These are phyloP conservation scores for Parsonsia alboflavescens DNA, from an alignment of 257 asterid species.

Conservation along the genomic window DNA sequence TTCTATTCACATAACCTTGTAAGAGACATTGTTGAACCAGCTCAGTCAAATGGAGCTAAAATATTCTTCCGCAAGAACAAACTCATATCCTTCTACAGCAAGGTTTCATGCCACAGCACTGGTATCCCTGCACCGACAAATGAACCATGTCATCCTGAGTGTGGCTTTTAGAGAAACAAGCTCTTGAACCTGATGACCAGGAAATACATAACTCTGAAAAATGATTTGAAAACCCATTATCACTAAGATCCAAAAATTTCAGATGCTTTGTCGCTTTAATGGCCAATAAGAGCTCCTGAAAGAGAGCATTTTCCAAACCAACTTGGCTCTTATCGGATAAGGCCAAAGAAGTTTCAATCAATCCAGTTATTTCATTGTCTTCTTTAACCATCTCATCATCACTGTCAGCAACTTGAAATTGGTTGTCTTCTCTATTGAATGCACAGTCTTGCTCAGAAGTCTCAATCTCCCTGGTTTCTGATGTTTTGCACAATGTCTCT, in stretches of 20 bases:
- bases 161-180: slow-evolving; percentile 45
- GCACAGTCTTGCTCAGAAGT: slow-evolving; percentile 23
- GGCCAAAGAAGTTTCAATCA: slow-evolving; percentile 12
- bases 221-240: slow-evolving; percentile 51
- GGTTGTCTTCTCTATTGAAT: slow-evolving; percentile 21
- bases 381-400: slow-evolving; percentile 47
- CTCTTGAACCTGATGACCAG: slow-evolving; percentile 63
- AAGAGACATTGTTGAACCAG: not conserved
- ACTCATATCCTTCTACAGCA: slow-evolving; percentile 67
- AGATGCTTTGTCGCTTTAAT: slow-evolving; percentile 41
- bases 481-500: not conserved
- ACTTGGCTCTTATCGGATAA: slow-evolving; percentile 17
- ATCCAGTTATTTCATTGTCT: slow-evolving; percentile 25
- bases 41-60: not conserved
- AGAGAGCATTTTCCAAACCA: slow-evolving; percentile 20
- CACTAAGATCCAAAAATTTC: slow-evolving; percentile 59
- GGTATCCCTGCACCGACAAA: slow-evolving; percentile 52
- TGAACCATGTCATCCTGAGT: slow-evolving; percentile 44
- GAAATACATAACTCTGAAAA: slow-evolving; percentile 35
- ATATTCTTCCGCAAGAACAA: not conserved
- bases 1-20: not conserved
- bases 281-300: slow-evolving; percentile 44
- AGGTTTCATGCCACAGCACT: slow-evolving; percentile 57
- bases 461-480: slow-evolving; percentile 17
- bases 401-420: slow-evolving; percentile 77